Conservation (phyloP, 805 yeast species). For the Lipomyces orientalis region DNA sequence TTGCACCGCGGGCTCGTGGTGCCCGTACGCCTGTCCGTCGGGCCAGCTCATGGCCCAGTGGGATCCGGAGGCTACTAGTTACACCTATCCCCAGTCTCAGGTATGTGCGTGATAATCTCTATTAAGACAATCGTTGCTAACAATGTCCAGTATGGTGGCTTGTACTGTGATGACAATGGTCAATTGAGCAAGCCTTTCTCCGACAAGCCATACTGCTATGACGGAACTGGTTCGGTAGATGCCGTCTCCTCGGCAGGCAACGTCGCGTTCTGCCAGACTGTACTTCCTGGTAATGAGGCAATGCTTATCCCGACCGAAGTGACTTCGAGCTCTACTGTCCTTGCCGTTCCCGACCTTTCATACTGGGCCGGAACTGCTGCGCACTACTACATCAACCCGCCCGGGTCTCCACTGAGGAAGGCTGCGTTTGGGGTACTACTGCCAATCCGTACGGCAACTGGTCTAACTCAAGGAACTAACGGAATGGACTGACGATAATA, state of each 20-base stretch:
- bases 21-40: constrained; percentile 91
- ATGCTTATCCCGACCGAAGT: constrained; percentile 87
- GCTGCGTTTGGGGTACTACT: constrained; percentile 82
- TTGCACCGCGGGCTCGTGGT: constrained; percentile 78
- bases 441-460: constrained; percentile 80
- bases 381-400: constrained; percentile 83
- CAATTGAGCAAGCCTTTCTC: constrained; percentile 65
- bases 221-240: constrained; percentile 76
- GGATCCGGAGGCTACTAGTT: constrained; percentile 77
- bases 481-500: not conserved
- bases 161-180: constrained; percentile 76
- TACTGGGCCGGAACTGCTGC: constrained; percentile 73
- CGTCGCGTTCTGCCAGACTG: constrained; percentile 91
- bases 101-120: constrained; percentile 13
- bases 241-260: constrained; percentile 61
- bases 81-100: constrained; percentile 71
- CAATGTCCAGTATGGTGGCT: constrained; percentile 69
- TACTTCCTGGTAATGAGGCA: constrained; percentile 91
- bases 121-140: no score
- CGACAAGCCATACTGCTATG: constrained; percentile 67
- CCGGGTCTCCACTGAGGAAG: constrained; percentile 75
- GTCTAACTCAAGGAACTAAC: constrained; percentile 51
- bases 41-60: constrained; percentile 88
- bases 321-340: constrained; percentile 54
- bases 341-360: constrained; percentile 80